Evolutionary conservation across 495 filamentous ascomycete species (phyloP).

Genomic region (Amniculicola lignicola): DNA sequence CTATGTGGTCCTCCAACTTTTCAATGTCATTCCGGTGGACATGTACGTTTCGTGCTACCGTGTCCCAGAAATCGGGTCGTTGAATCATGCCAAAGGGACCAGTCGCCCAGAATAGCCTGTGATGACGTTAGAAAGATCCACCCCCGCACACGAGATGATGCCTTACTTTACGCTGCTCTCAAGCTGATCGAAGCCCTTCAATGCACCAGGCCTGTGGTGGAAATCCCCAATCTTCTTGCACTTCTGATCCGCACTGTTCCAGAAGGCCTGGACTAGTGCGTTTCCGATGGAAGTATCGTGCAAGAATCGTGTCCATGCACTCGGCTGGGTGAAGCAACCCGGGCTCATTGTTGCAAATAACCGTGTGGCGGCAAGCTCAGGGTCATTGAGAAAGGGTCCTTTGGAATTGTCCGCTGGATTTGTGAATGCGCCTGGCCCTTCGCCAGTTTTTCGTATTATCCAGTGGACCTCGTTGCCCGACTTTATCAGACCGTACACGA

Average conservation of each 20-base stretch:
- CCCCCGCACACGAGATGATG: neutral
- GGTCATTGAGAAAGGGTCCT: neutral
- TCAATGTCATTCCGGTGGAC: conserved; percentile 7
- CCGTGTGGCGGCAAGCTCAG: conserved; percentile 4
- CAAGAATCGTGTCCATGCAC: neutral
- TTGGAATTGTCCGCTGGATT: conserved; percentile 5
- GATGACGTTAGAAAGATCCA: too few species aligned
- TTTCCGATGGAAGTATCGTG: neutral
- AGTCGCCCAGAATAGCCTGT: conserved; percentile 6
- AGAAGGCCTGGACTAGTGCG: neutral
- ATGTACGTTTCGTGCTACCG: conserved; percentile 2
- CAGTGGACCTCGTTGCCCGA: conserved; percentile 15
- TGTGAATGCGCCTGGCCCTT: conserved; percentile 10
- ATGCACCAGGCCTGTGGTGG: neutral
- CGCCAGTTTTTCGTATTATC: conserved; percentile 9
- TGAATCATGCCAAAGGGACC: conserved; percentile 5
- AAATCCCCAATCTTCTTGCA: conserved; percentile 9
- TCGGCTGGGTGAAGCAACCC: neutral
- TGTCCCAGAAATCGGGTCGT: conserved; percentile 8
- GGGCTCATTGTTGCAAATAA: conserved; percentile 5
- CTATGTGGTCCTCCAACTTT: neutral
- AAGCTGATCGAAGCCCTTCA: conserved; percentile 2
- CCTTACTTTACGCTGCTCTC: conserved; percentile 3
- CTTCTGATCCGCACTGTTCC: neutral
- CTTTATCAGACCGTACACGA: conserved; percentile 7